Evolutionary conservation across 2,329 filamentous ascomycete species (phyloP).

Genomic region (Seiridium cupressi): DNA sequence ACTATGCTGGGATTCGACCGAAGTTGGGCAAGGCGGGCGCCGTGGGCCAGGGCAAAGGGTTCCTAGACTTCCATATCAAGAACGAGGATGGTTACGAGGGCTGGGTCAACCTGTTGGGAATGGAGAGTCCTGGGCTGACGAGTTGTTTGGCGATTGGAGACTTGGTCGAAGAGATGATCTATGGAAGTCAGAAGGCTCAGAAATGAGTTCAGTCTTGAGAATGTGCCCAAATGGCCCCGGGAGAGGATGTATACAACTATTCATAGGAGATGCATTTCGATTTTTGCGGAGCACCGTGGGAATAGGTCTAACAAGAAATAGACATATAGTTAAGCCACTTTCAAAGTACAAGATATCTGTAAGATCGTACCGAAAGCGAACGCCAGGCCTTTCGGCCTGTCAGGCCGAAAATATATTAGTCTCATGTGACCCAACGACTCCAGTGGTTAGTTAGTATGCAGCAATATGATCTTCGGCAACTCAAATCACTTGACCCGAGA

Average conservation of each 20-base stretch:
- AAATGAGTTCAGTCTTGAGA: neutral
- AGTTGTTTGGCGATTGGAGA: conserved; percentile 84
- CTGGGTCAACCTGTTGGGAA: conserved; percentile 88
- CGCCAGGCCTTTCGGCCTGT: too few species aligned
- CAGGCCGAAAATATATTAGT: too few species aligned
- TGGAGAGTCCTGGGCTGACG: conserved; percentile 91
- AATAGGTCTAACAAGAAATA: too few species aligned
- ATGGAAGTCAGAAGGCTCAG: conserved; percentile 25
- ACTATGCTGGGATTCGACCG: conserved; percentile 90
- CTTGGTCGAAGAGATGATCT: conserved; percentile 58
- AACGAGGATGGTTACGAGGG: conserved; percentile 75
- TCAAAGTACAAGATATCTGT: too few species aligned
- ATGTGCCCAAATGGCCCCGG: neutral
- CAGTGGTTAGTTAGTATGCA: too few species aligned
- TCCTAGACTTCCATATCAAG: conserved; percentile 80
- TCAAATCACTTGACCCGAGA: neutral
- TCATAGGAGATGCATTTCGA: too few species aligned
- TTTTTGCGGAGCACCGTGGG: too few species aligned
- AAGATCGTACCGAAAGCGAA: too few species aligned
- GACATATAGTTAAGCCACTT: too few species aligned
- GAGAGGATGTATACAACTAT: neutral
- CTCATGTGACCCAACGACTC: too few species aligned
- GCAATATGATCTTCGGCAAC: neutral
- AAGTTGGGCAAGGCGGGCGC: conserved; percentile 67
- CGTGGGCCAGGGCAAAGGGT: conserved; percentile 63